Conservation (phyloP, 768 basidiomycete species). For the Pisolithus tinctorius region DNA sequence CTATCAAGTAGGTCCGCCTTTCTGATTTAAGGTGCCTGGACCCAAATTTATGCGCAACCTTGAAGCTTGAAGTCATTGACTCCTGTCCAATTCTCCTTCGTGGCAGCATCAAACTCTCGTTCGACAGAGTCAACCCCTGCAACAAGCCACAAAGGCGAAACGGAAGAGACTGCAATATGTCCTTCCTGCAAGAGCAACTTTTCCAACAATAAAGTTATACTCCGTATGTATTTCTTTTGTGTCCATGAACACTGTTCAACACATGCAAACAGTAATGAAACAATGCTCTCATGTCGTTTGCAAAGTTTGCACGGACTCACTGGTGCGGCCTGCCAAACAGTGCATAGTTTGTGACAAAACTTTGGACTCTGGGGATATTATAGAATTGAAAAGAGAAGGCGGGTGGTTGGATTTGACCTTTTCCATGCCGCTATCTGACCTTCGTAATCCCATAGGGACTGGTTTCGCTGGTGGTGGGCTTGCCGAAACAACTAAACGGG, state of each 20-base stretch:
- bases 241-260: conserved; percentile 1
- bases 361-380: conserved; percentile 63
- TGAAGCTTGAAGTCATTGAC: conserved; percentile 75
- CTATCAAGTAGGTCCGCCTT: conserved; percentile 53
- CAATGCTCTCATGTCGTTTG: conserved; percentile 90
- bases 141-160: conserved; percentile 27
- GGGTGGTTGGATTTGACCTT: conserved; percentile 9
- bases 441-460: conserved; percentile 48
- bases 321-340: conserved; percentile 70
- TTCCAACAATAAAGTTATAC: conserved; percentile 70
- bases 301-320: conserved; percentile 83
- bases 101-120: conserved; percentile 30
- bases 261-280: conserved; percentile 53
- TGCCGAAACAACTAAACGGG: conserved; percentile 77
- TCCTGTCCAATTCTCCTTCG: conserved; percentile 71
- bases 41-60: conserved; percentile 1
- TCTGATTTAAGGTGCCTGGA: background rate
- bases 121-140: conserved; percentile 34
- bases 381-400: conserved; percentile 90
- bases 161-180: conserved; percentile 62
- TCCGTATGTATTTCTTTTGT: conserved; percentile 40
- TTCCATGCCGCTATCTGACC: background rate
- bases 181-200: conserved; percentile 83
- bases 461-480: conserved; percentile 93
- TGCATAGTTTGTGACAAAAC: conserved; percentile 81